A percentile compares a stretch with the other conserved stretches of the same genome.
Evolutionary conservation across 2,329 filamentous ascomycete species (phyloP).

Genomic region (Alternaria brassicae): DNA sequence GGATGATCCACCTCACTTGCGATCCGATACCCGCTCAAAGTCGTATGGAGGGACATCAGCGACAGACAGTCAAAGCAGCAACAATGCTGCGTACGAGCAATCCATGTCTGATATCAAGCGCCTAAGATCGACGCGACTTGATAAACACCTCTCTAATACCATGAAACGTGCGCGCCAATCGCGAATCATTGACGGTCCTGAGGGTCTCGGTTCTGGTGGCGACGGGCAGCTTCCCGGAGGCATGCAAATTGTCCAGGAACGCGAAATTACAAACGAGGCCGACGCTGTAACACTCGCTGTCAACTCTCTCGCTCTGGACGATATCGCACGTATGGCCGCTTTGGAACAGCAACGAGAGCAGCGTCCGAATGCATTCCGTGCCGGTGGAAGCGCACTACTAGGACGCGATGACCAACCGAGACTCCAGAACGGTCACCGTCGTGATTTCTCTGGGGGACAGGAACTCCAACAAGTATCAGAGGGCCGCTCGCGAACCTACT

Average conservation of each 20-base stretch:
- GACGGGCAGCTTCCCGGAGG: slow-evolving; percentile 65
- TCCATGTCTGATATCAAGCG: slow-evolving; percentile 94
- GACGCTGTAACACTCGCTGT: slow-evolving; percentile 87
- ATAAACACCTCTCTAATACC: slow-evolving; percentile 92
- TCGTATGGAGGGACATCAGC: slow-evolving; percentile 70
- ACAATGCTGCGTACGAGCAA: slow-evolving; percentile 79
- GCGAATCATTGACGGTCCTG: slow-evolving; percentile 87
- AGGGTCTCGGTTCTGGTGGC: slow-evolving; percentile 70
- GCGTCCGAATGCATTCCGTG: slow-evolving; percentile 78
- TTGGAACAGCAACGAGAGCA: slow-evolving; percentile 95
- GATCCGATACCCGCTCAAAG: slow-evolving; percentile 74
- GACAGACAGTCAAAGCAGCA: slow-evolving; percentile 63
- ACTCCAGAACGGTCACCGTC: slow-evolving; percentile 72
- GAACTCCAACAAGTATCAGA: slow-evolving; percentile 61
- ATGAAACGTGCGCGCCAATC: slow-evolving; percentile 90
- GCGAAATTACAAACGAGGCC: slow-evolving; percentile 71
- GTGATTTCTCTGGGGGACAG: slow-evolving; percentile 67
- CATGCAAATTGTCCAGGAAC: slow-evolving; percentile 83
- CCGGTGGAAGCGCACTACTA: slow-evolving; percentile 73
- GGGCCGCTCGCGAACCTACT: slow-evolving; percentile 76
- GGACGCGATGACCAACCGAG: slow-evolving; percentile 68
- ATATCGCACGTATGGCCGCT: slow-evolving; percentile 94
- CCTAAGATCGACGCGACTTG: slow-evolving; percentile 88
- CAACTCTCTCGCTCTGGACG: slow-evolving; percentile 91
- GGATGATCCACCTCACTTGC: slow-evolving; percentile 62